These are phyloP conservation scores for Pseudocercospora crystallina DNA, from an alignment of 2,329 filamentous ascomycete genomes.

Conservation along the genomic window DNA sequence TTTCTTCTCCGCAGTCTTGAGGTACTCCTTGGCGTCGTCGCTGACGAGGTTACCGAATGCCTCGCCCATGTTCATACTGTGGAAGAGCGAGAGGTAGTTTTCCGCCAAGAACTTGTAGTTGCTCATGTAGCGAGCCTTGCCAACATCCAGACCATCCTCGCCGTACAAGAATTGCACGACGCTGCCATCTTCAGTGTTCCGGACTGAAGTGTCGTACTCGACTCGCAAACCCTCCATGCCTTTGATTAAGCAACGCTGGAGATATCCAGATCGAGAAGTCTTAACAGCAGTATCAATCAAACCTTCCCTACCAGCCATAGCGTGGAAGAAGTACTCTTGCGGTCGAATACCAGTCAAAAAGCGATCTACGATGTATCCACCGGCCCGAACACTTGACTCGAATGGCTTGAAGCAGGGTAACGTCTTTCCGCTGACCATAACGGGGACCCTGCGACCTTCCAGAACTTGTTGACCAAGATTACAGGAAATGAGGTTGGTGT, in stretches of 20 bases:
- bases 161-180: slow-evolving; percentile 95
- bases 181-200: slow-evolving; percentile 81
- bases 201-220: slow-evolving; percentile 89
- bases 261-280: slow-evolving; percentile 92
- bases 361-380: slow-evolving; percentile 90
- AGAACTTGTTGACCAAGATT: slow-evolving; percentile 96
- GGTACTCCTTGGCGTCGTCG: slow-evolving; percentile 63
- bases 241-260: slow-evolving; percentile 96
- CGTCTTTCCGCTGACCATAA: slow-evolving; percentile 98
- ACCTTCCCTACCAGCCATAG: slow-evolving; percentile 98
- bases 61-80: slow-evolving; percentile 68
- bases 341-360: slow-evolving; percentile 97
- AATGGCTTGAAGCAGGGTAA: slow-evolving; percentile 91
- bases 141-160: slow-evolving; percentile 91
- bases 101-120: slow-evolving; percentile 88
- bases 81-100: slow-evolving; percentile 78
- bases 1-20: slow-evolving; percentile 72
- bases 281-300: slow-evolving; percentile 99
- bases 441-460: slow-evolving; percentile 88
- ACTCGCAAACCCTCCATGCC: slow-evolving; percentile 94
- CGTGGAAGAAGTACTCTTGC: slow-evolving; percentile 99
- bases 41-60: slow-evolving; percentile 57
- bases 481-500: slow-evolving; percentile 96
- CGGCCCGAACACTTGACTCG: slow-evolving; percentile 83
- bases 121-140: slow-evolving; percentile 86